These are phyloP conservation scores for Halophytophthora polymorphica DNA, from an alignment of 352 stramenopile species.

Conservation along the genomic window DNA sequence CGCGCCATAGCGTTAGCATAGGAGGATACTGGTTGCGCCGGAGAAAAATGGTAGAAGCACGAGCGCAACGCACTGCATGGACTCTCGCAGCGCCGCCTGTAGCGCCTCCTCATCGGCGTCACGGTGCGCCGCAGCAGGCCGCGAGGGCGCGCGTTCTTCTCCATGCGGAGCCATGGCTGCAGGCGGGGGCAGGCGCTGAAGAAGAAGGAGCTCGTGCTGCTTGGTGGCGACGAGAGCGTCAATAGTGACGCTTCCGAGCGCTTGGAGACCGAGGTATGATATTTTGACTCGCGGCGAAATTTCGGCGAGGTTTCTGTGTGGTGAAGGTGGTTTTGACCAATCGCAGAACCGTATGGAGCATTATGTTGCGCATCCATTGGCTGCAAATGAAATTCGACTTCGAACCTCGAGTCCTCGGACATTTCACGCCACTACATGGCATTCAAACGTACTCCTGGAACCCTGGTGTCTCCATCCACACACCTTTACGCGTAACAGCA, in stretches of 20 bases:
- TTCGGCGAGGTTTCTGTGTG: constrained; percentile 20
- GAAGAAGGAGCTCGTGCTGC: neutral
- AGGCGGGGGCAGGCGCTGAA: neutral
- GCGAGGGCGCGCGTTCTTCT: constrained; percentile 6
- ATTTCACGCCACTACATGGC: too few species aligned
- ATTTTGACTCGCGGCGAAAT: constrained; percentile 6
- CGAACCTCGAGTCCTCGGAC: too few species aligned
- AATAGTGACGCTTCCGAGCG: constrained; percentile 5
- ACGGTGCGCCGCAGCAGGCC: constrained; percentile 28
- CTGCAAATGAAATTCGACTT: too few species aligned
- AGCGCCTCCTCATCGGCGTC: constrained; percentile 74
- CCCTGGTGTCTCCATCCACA: too few species aligned
- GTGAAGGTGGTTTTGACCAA: neutral
- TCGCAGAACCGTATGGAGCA: too few species aligned
- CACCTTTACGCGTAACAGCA: too few species aligned
- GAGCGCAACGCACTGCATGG: constrained; percentile 40
- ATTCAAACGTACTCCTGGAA: too few species aligned
- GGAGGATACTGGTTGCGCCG: too few species aligned
- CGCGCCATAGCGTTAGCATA: constrained; percentile 5
- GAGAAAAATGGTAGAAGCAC: neutral
- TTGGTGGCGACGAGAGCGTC: neutral
- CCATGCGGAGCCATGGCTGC: constrained; percentile 17
- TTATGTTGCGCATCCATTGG: neutral
- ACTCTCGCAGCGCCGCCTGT: constrained; percentile 58
- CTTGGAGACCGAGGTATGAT: neutral